Evolutionary conservation across 352 stramenopile species (phyloP).

Genomic region (Phytopythium mirpurense): DNA sequence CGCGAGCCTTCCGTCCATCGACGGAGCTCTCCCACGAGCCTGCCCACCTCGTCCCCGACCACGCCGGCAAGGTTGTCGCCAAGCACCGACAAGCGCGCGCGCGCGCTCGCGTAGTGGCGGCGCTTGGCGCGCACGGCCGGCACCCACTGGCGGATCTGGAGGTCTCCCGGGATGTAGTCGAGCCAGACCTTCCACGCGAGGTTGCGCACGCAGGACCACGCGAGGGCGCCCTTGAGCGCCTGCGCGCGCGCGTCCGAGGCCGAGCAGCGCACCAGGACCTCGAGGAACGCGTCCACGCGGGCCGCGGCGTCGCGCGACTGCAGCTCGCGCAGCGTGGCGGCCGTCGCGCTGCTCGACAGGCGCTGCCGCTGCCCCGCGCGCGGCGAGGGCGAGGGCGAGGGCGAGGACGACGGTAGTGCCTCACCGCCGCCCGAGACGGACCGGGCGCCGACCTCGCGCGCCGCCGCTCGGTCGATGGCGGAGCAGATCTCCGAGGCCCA

Average conservation of each 20-base stretch:
- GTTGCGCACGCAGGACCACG: conserved; percentile 70
- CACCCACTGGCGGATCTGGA: conserved; percentile 46
- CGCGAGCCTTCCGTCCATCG: not conserved
- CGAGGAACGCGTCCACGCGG: conserved; percentile 65
- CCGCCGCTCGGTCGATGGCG: conserved; percentile 44
- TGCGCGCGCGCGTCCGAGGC: conserved; percentile 42
- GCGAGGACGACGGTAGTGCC: too few relatives aligned
- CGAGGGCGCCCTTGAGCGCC: conserved; percentile 53
- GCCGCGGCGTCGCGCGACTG: conserved; percentile 45
- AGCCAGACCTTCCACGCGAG: conserved; percentile 74
- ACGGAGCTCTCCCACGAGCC: too few relatives aligned
- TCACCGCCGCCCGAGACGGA: not conserved
- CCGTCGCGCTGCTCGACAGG: conserved; percentile 36
- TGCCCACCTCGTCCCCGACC: conserved; percentile 2
- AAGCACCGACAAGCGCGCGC: conserved; percentile 11
- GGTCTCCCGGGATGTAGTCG: conserved; percentile 36
- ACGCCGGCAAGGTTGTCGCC: not conserved
- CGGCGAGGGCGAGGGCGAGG: not conserved
- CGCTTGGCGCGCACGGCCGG: conserved; percentile 28
- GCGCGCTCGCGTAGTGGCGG: conserved; percentile 31
- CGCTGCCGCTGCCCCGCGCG: conserved; percentile 16
- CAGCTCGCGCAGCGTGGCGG: conserved; percentile 48
- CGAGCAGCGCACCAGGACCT: conserved; percentile 58
- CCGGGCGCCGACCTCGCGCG: conserved; percentile 8
- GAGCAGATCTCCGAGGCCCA: conserved; percentile 60